Base-by-base conservation (phyloP, 139 green algal species). In the Coelastrella sp. region DNA sequence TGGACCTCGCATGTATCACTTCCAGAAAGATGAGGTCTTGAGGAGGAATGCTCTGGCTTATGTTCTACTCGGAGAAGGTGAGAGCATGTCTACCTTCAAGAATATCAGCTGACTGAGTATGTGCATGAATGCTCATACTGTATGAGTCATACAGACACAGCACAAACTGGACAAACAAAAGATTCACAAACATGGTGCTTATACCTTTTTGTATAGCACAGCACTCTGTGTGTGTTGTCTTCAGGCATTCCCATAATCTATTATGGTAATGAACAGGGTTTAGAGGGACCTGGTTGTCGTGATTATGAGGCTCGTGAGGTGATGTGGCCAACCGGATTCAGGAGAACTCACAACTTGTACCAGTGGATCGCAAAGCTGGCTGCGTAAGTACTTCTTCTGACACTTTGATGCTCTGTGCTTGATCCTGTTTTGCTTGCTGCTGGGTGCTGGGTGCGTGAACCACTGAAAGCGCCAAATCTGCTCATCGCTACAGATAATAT, bases 171-270 rank as follows among this genome's bases (percentile, higher is more conserved):
- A n/a, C n/a, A n/a, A n/a, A n/a, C n/a, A n/a, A n/a, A n/a, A n/a
- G n/a, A n/a, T n/a, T n/a, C n/a, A n/a, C n/a, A n/a, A n/a, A n/a
- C n/a, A n/a, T n/a, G n/a, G n/a, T n/a, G n/a, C n/a, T n/a, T n/a
- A 11, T 57, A 57, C 48, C 17, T 11, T 57, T 15, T 23, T 57
- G 1, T 1, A 57, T 4, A 57, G 13, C 1, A 57, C 13, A 57
- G 13, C 13, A 15, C 17, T 15, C 21, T 64, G 53, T 5, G 27
- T 19, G 19, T 64, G 53, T 27, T 64, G 53, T 9, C 53, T 27
- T 5, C 53, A 64, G 53, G 53, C 30, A 64, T 64, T 27, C 53
- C 53, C 53, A 64, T 64, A 19, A 64, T 64, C 53, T 64, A 64
- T 3, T 64, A 64, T 3, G 53, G 53, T 21, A 64, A 64, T 27